Conservation (phyloP, 2,329 filamentous ascomycete species). For the Seiridium unicorne region DNA sequence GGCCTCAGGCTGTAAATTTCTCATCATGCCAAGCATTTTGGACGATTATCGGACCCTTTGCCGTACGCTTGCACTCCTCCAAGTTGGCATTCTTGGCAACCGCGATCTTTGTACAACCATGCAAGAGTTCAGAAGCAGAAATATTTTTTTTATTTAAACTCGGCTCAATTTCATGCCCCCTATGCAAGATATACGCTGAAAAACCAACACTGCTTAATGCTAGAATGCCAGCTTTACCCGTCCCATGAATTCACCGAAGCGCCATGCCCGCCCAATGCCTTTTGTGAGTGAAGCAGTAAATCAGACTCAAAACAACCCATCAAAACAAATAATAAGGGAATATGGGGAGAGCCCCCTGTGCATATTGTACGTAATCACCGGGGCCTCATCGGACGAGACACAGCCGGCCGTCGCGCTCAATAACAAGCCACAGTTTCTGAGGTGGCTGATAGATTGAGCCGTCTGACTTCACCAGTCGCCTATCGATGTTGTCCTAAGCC, state of each 20-base stretch:
- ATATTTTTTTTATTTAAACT: too few relatives aligned
- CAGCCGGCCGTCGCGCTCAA: neutral
- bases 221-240: constrained; percentile 1
- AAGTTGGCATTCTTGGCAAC: too few relatives aligned
- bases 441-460: neutral
- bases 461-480: neutral
- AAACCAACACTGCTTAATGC: neutral
- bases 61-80: too few relatives aligned
- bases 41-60: too few relatives aligned
- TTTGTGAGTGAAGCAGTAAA: neutral
- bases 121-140: too few relatives aligned
- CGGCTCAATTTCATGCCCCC: too few relatives aligned
- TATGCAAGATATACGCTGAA: neutral
- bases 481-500: neutral
- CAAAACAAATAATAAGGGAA: neutral
- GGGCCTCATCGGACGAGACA: neutral
- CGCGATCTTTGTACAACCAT: too few relatives aligned
- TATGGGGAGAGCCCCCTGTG: neutral
- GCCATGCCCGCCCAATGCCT: constrained; percentile 5
- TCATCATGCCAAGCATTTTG: too few relatives aligned
- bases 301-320: neutral
- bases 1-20: too few relatives aligned
- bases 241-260: neutral
- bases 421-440: neutral
- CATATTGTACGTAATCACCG: neutral